Conservation (phyloP, 2,329 filamentous ascomycete species). For the Atkinsonella hypoxylon region DNA sequence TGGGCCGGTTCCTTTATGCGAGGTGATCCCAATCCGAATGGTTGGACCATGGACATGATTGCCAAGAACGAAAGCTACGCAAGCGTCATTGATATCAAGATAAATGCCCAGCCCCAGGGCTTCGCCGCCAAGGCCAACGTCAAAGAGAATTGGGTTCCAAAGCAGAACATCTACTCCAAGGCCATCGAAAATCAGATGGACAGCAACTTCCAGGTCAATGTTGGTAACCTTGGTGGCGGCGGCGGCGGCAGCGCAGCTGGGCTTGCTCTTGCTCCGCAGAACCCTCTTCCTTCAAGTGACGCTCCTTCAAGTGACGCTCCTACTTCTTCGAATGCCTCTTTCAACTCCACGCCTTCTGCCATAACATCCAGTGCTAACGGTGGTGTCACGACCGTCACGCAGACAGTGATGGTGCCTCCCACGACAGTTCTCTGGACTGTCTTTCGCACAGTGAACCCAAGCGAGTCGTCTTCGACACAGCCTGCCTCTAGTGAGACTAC, state of each 20-base stretch:
- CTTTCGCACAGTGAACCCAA: conserved; percentile 21
- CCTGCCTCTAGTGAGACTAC: background rate
- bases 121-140: conserved; percentile 13
- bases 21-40: conserved; percentile 23
- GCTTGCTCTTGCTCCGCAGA: background rate
- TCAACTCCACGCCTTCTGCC: conserved; percentile 8
- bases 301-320: background rate
- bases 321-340: background rate
- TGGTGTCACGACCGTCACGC: conserved; percentile 19
- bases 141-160: conserved; percentile 18
- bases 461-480: background rate
- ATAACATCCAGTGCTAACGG: conserved; percentile 4
- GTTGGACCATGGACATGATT: conserved; percentile 23
- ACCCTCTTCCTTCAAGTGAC: background rate
- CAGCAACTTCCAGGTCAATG: conserved; percentile 32
- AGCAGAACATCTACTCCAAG: conserved; percentile 29
- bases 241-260: conserved; percentile 4
- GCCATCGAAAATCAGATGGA: conserved; percentile 34
- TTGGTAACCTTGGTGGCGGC: conserved; percentile 16
- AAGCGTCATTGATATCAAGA: conserved; percentile 28
- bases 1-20: conserved; percentile 30
- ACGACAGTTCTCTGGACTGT: conserved; percentile 27
- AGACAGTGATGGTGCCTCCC: conserved; percentile 23
- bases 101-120: conserved; percentile 15
- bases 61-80: conserved; percentile 29